Evolutionary conservation across 345 rosid species (phyloP).

Genomic region (Euphorbia tirucalli): DNA sequence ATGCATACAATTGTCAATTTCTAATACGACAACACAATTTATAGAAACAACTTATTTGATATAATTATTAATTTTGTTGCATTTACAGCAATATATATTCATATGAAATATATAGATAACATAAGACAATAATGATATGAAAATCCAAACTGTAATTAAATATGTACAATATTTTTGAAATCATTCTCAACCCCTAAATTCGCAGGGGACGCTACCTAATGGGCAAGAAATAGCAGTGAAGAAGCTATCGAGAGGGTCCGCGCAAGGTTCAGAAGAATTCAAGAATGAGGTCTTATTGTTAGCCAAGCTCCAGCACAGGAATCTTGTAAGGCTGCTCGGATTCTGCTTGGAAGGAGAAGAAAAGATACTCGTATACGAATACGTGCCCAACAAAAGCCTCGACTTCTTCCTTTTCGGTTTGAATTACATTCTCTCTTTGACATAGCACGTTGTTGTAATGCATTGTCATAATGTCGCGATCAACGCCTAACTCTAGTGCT

Average conservation of each 20-base stretch:
- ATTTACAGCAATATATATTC: too few species aligned
- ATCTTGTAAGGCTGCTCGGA: constrained; percentile 43
- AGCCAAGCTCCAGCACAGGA: constrained; percentile 49
- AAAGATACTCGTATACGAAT: constrained; percentile 52
- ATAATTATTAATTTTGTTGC: too few species aligned
- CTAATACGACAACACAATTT: too few species aligned
- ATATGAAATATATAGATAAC: too few species aligned
- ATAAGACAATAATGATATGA: too few species aligned
- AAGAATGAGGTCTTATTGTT: constrained; percentile 46
- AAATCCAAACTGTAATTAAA: too few species aligned
- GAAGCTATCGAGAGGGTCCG: constrained; percentile 37
- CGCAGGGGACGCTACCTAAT: constrained; percentile 41
- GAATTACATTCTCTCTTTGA: too few species aligned
- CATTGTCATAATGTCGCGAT: too few species aligned
- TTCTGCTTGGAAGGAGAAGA: constrained; percentile 46
- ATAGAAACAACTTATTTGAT: too few species aligned
- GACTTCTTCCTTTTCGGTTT: constrained; percentile 42
- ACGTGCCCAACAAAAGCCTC: constrained; percentile 42
- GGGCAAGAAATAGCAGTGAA: constrained; percentile 48
- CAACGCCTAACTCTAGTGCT: background rate
- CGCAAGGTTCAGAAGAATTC: constrained; percentile 45
- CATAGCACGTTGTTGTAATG: too few species aligned
- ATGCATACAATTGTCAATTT: background rate
- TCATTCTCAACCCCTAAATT: background rate
- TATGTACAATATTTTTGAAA: too few species aligned